phyloP scores from a whole-genome alignment of 495 filamentous ascomycete genomes.

The Tuber microsphaerosporum region DNA sequence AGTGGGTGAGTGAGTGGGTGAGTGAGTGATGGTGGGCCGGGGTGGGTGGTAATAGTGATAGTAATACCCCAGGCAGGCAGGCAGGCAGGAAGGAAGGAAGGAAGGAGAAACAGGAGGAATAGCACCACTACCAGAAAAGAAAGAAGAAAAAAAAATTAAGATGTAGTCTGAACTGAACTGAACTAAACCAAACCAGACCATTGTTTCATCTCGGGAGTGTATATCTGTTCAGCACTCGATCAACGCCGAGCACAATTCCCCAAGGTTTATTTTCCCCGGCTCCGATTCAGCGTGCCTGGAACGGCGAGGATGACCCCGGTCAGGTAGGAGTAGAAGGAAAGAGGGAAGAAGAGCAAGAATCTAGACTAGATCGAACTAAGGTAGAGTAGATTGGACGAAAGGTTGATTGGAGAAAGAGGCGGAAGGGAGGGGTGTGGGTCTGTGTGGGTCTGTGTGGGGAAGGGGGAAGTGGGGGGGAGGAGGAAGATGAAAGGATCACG shows the following conservation, averaged over 20 bases:
- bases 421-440: conserved; percentile 8
- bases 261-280: background rate
- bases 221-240: background rate
- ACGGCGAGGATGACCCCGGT: background rate
- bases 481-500: conserved; percentile 36
- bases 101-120: background rate
- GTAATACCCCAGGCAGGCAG: background rate
- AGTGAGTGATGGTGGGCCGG: background rate
- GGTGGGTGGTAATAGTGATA: background rate
- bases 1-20: background rate
- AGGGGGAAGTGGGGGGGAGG: conserved; percentile 16
- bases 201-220: conserved; percentile 1
- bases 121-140: background rate
- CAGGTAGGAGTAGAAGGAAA: background rate
- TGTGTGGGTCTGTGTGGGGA: background rate
- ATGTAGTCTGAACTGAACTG: background rate
- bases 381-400: background rate
- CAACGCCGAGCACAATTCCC: background rate
- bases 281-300: background rate
- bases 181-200: background rate
- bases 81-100: background rate
- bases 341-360: background rate
- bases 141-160: background rate
- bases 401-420: background rate
- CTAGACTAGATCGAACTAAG: background rate